phyloP scores from a whole-genome alignment of 1,284 basidiomycete species.

The Phellopilus nigrolimitatus region DNA sequence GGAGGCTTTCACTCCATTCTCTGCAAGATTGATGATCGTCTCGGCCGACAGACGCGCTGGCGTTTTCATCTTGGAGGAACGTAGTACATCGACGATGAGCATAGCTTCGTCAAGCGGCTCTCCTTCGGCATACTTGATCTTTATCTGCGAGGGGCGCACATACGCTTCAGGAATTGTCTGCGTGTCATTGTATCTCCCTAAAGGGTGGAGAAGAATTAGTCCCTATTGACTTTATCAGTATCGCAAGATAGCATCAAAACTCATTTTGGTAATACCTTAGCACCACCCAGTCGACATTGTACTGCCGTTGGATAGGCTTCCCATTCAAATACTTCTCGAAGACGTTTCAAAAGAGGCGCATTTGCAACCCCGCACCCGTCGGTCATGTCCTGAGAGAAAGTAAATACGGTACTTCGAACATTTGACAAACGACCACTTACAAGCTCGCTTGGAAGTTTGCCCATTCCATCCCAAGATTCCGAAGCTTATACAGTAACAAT shows the following conservation, averaged over 20 bases:
- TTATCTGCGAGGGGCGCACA: slow-evolving; percentile 44
- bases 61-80: slow-evolving; percentile 37
- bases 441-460: slow-evolving; percentile 29
- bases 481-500: slow-evolving; percentile 27
- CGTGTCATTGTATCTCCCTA: slow-evolving; percentile 24
- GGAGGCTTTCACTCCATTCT: slow-evolving; percentile 41
- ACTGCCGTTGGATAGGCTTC: slow-evolving; percentile 41
- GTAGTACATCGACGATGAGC: slow-evolving; percentile 44
- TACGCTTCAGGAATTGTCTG: slow-evolving; percentile 32
- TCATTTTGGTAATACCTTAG: slow-evolving; percentile 36
- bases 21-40: slow-evolving; percentile 46
- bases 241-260: background rate
- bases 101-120: slow-evolving; percentile 34
- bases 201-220: slow-evolving; percentile 37
- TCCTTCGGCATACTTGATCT: slow-evolving; percentile 37
- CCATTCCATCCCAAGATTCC: slow-evolving; percentile 21
- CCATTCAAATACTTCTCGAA: slow-evolving; percentile 33
- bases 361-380: slow-evolving; percentile 50
- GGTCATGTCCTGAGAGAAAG: slow-evolving; percentile 41
- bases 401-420: slow-evolving; percentile 23
- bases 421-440: slow-evolving; percentile 14
- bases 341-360: slow-evolving; percentile 31
- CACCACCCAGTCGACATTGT: slow-evolving; percentile 43
- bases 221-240: slow-evolving; percentile 33
- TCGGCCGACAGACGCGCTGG: slow-evolving; percentile 42